Evolutionary conservation across 139 green algal genomes (phyloP), one percentile per base, ranked within the genome.

Genomic region (Closterium sp.): DNA sequence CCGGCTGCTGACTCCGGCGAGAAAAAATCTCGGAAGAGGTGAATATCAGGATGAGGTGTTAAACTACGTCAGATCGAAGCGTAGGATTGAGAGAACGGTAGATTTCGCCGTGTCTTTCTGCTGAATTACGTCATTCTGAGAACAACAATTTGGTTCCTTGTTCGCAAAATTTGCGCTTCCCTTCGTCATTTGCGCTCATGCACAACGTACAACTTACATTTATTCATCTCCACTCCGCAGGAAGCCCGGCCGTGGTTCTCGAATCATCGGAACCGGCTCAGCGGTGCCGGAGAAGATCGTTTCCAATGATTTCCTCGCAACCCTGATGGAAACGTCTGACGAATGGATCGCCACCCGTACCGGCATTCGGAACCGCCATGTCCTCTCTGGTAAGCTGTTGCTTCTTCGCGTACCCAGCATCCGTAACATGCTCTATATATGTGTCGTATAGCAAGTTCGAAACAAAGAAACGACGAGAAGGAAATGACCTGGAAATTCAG

Each of bases 271-370:
- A 29, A 95, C 96, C 9, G 98, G 98, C 5, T 97, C 96, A 70
- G 96, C 95, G 0, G 96, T 97, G n/a, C 98, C 98, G 0, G 87
- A 93, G 9, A 95, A 94, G 22, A 95, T 97, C 27, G 92, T 99
- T 0, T 98, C 95, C 11, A 99, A 99, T 93, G 90, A 96, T 19
- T 98, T 99, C 93, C 94, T 99, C 24, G 96, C 96, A 85, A 92
- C 96, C 94, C 94, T 98, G 2, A 97, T 99, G 50, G 98, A 99
- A 13, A 99, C 98, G 0, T 98, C 96, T 91, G 98, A 99, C 90
- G 98, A 99, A 86, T 99, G 98, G 98, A 99, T 99, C 89, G 84
- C 89, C 4, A 96, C 95, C 0, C 95, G 98, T 9, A 99, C 98
- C 0, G 98, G 98, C 87, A 99, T 96, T 50, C n/a, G 91, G 4